Evolutionary conservation across 2,329 filamentous ascomycete species (phyloP).

Genomic region (Raffaelea arxii): DNA sequence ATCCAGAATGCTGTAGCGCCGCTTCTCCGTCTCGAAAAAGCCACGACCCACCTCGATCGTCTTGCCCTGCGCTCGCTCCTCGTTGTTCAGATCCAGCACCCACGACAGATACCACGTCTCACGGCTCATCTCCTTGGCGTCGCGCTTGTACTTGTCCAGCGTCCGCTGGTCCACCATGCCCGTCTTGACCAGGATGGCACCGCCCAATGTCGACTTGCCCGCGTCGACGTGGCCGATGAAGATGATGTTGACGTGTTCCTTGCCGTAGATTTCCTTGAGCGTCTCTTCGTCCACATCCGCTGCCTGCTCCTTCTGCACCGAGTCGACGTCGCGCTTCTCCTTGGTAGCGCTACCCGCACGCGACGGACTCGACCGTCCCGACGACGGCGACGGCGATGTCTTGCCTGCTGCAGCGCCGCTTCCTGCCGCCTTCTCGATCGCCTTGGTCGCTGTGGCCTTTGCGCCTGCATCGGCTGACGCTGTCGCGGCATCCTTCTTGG

Average conservation of each 20-base stretch:
- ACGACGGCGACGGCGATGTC: constrained; percentile 72
- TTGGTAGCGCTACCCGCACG: constrained; percentile 35
- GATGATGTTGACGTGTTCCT: constrained; percentile 87
- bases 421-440: constrained; percentile 75
- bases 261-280: constrained; percentile 91
- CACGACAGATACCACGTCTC: constrained; percentile 99
- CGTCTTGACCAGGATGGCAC: constrained; percentile 83
- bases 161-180: constrained; percentile 99
- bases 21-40: constrained; percentile 94
- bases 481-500: constrained; percentile 4
- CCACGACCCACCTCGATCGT: constrained; percentile 94
- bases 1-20: constrained; percentile 92
- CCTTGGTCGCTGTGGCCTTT: constrained; percentile 31
- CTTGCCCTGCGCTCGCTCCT: constrained; percentile 93
- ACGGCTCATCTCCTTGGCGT: constrained; percentile 90
- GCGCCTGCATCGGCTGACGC: constrained; percentile 12
- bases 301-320: constrained; percentile 72
- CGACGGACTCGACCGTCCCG: constrained; percentile 75
- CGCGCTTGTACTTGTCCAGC: constrained; percentile 94
- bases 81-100: constrained; percentile 94
- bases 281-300: constrained; percentile 64
- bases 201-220: constrained; percentile 92
- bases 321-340: constrained; percentile 60
- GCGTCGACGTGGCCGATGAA: constrained; percentile 96
- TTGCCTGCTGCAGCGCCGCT: constrained; percentile 61